phyloP scores from a whole-genome alignment of 768 basidiomycete species.

The Boletus pseudo-olivaceus region DNA sequence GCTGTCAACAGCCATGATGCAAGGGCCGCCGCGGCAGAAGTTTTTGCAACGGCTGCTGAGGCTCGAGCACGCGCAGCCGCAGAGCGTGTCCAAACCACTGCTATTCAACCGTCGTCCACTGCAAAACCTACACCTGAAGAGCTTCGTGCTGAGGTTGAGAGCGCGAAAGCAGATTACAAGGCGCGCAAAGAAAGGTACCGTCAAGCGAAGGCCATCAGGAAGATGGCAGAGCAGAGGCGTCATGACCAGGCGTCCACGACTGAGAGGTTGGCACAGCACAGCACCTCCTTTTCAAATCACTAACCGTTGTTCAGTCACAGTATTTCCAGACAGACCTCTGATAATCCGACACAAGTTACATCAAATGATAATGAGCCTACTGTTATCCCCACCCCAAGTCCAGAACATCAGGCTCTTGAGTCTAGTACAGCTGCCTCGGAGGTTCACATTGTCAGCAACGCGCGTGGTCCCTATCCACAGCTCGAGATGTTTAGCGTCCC shows the following conservation, averaged over 20 bases:
- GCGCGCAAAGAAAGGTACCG: constrained; percentile 69
- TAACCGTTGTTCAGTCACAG: constrained; percentile 12
- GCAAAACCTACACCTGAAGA: constrained; percentile 18
- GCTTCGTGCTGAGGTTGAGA: constrained; percentile 48
- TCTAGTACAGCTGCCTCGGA: constrained; percentile 17
- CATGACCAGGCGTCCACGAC: constrained; percentile 16
- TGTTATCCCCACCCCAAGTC: constrained; percentile 1
- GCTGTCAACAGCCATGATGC: constrained; percentile 1
- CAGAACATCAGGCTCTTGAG: constrained; percentile 14
- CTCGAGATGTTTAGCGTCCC: constrained; percentile 64
- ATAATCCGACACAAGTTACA: constrained; percentile 13
- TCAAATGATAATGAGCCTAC: constrained; percentile 1
- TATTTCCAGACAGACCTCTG: constrained; percentile 26
- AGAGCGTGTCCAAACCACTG: not conserved
- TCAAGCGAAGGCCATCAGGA: constrained; percentile 49
- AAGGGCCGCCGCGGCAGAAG: constrained; percentile 13
- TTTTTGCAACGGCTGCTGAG: constrained; percentile 18
- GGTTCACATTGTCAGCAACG: constrained; percentile 58
- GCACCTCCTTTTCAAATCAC: not conserved
- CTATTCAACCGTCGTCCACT: not conserved
- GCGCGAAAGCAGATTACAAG: constrained; percentile 65
- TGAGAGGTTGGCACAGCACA: constrained; percentile 25
- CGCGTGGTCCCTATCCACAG: constrained; percentile 56
- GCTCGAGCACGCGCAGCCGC: constrained; percentile 8
- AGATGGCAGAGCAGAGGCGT: constrained; percentile 34